Conservation (phyloP, 805 yeast species). For the Wickerhamomyces mucosus region DNA sequence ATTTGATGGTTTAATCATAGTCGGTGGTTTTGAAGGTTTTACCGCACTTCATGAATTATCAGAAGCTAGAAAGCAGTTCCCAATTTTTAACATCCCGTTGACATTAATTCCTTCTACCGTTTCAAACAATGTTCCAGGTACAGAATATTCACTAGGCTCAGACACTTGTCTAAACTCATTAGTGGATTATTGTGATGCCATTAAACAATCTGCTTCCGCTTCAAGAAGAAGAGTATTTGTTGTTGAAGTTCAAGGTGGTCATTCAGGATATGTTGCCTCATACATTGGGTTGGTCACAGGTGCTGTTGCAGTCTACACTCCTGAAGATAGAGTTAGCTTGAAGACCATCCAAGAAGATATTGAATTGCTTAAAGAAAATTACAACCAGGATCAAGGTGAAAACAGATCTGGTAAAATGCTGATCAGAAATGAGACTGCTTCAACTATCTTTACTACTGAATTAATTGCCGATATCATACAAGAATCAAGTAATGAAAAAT, state of each 20-base stretch:
- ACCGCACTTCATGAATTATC: conserved; percentile 61
- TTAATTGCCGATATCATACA: conserved; percentile 59
- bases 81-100: conserved; percentile 71
- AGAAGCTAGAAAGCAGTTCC: conserved; percentile 48
- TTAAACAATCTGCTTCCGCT: conserved; percentile 71
- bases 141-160: conserved; percentile 68
- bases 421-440: conserved; percentile 60
- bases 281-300: conserved; percentile 62
- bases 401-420: conserved; percentile 62
- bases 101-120: conserved; percentile 72
- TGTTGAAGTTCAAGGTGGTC: conserved; percentile 81
- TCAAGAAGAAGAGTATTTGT: conserved; percentile 72
- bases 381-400: conserved; percentile 53
- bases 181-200: conserved; percentile 68
- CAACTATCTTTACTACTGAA: conserved; percentile 57
- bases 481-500: conserved; percentile 53
- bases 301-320: conserved; percentile 67
- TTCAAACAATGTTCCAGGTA: conserved; percentile 75
- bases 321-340: conserved; percentile 58
- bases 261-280: conserved; percentile 71
- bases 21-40: conserved; percentile 81
- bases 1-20: conserved; percentile 61
- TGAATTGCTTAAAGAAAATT: conserved; percentile 46
- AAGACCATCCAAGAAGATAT: conserved; percentile 58
- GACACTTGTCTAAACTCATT: conserved; percentile 69